Base-by-base conservation (phyloP, 1,284 basidiomycete genomes). In the Crepidotus sp. region DNA sequence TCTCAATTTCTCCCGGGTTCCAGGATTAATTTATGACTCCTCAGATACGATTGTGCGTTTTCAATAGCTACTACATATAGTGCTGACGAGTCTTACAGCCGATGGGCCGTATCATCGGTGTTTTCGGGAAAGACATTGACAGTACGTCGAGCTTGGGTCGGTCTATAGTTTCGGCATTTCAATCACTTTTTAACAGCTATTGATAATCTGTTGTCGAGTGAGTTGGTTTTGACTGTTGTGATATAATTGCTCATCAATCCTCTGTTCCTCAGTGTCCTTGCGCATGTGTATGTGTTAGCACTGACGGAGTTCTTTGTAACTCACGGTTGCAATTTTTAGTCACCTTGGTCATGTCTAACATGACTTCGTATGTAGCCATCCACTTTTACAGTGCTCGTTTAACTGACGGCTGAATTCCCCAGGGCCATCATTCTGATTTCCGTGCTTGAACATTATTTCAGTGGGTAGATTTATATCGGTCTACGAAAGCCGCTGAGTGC, bases 381-480 rank as follows among this genome's bases (percentile, higher is more conserved):
- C 8, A 29, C 27, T 9, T 32, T 31, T 32, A 6, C 11, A 24
- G 27, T 9, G 25, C 2, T 29, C 6, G 30, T 31, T 31, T 19
- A n/a, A 22, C 36, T 43, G n/a, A 45, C 15, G 8, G 14, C 26
- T 39, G 11, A 30, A 38, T 29, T 39, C 8, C 39, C 77, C 2
- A 80, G 80, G 9, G 66, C 80, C 8, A 64, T 84, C 13, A 58
- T 83, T 32, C 73, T 86, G 42, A 80, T 86, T 49, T 75, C 81
- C 0, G 70, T 83, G 19, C 63, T 85, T 6, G 77, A 81, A 52
- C 76, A 79, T 51, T 86, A 83, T 62, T 87, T 87, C 64, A 66
- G 74, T 76, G 48, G 57, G 71, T 59, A n/a, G 17, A n/a, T 19
- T 29, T 33, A 27, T 31, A 15, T 33, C n/a, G 1, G 5, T 19